Evolutionary conservation across 768 basidiomycete species (phyloP).

Genomic region (Amanita pallidorosea): DNA sequence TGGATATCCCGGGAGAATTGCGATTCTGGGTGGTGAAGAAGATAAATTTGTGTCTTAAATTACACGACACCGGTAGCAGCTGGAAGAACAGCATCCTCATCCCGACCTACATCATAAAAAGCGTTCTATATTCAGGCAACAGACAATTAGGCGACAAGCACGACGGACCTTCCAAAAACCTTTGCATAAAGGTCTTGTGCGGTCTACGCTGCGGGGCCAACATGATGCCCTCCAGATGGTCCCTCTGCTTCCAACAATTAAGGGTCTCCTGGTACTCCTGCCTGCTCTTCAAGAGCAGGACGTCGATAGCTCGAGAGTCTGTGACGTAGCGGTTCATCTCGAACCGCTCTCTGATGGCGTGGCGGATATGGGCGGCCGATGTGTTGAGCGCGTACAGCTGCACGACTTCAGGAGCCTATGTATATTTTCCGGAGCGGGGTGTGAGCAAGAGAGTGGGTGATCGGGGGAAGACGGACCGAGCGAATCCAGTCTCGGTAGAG

Average conservation of each 20-base stretch:
- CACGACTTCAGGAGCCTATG: slow-evolving; percentile 89
- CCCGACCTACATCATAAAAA: slow-evolving; percentile 1
- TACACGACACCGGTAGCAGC: slow-evolving; percentile 2
- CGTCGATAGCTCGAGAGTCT: slow-evolving; percentile 75
- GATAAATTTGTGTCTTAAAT: neutral
- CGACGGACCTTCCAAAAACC: slow-evolving; percentile 70
- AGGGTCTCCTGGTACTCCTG: slow-evolving; percentile 92
- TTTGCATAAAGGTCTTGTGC: slow-evolving; percentile 64
- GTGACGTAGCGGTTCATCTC: slow-evolving; percentile 78
- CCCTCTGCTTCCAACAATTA: slow-evolving; percentile 88
- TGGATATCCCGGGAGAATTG: neutral
- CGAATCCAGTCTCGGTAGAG: slow-evolving; percentile 95
- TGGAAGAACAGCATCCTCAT: slow-evolving; percentile 3
- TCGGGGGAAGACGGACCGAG: slow-evolving; percentile 43
- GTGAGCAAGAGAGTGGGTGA: neutral
- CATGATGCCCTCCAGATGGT: slow-evolving; percentile 68
- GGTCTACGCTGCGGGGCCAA: slow-evolving; percentile 34
- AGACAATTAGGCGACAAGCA: neutral
- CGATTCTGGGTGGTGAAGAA: too few species aligned
- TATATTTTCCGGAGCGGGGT: neutral
- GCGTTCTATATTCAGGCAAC: neutral
- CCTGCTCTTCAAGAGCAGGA: slow-evolving; percentile 73
- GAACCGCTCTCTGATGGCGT: slow-evolving; percentile 76
- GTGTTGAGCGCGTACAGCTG: slow-evolving; percentile 73
- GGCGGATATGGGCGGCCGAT: slow-evolving; percentile 67